Evolutionary conservation across 2,329 filamentous ascomycete genomes (phyloP), one percentile per base, ranked within the genome.

Genomic region (Dactylellina sp.): DNA sequence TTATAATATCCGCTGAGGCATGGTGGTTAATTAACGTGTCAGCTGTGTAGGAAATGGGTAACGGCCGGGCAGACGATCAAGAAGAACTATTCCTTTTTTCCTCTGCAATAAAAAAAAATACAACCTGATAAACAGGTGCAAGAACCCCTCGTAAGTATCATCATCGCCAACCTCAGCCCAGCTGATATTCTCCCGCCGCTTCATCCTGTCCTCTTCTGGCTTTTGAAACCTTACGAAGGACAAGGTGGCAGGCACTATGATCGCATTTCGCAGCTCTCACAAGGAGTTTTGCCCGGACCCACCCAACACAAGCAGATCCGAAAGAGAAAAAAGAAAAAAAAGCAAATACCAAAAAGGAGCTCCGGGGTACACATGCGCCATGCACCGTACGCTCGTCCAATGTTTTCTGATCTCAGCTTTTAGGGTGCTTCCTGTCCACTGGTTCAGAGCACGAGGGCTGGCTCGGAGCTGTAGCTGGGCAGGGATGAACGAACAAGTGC

Each of bases 341-440:
- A n/a, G n/a, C n/a, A n/a, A n/a, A n/a, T n/a, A n/a, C n/a, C n/a
- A n/a, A n/a, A n/a, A n/a, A n/a, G n/a, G n/a, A n/a, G n/a, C n/a
- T n/a, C n/a, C n/a, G 39, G 39, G 11, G 12, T 14, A 42, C 5
- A 42, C 39, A 37, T 9, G 9, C 28, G 28, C 28, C 12, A 42
- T 14, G 39, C 16, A 42, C 39, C 4, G 39, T 4, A 32, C 28
- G 14, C 39, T 57, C 53, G 53, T 57, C 53, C 53, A 57, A 57
- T 57, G 35, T 57, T 57, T 24, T 32, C 9, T n/a, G n/a, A n/a
- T n/a, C n/a, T n/a, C n/a, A n/a, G n/a, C n/a, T n/a, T n/a, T n/a
- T n/a, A n/a, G n/a, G 46, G 57, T 35, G 55, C 47, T 52, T 74
- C 61, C 61, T 74, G 70, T 49, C 70, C 70, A 74, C 61, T 66